These are phyloP conservation scores for Fraxinus pennsylvanica DNA, from an alignment of 257 asterid genomes.

Conservation along the genomic window DNA sequence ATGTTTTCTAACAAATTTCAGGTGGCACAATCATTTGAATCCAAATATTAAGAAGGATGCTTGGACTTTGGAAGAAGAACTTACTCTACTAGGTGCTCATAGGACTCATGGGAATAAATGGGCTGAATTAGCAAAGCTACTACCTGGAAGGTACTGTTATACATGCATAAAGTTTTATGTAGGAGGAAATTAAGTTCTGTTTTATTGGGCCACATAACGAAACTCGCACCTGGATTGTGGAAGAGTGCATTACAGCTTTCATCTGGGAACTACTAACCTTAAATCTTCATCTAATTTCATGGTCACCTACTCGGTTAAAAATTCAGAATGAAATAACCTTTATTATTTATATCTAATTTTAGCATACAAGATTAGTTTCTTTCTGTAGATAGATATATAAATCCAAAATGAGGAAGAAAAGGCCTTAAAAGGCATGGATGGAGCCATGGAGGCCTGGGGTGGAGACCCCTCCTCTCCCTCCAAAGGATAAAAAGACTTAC, in stretches of 20 bases:
- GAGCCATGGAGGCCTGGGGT: neutral
- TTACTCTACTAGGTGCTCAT: conserved; percentile 81
- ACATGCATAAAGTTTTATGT: conserved; percentile 3
- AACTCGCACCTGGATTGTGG: conserved; percentile 7
- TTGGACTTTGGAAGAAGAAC: conserved; percentile 96
- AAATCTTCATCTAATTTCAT: neutral
- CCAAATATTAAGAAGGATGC: conserved; percentile 94
- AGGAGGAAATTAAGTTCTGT: conserved; percentile 18
- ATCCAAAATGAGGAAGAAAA: conserved; percentile 10
- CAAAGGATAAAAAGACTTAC: neutral
- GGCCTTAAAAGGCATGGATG: neutral
- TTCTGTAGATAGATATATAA: conserved; percentile 10
- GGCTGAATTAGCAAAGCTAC: conserved; percentile 97
- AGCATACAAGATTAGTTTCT: neutral
- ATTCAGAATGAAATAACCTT: neutral
- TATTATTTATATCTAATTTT: neutral
- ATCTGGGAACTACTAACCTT: neutral
- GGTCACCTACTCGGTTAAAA: neutral
- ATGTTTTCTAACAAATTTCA: conserved; percentile 32
- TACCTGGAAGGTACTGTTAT: conserved; percentile 84
- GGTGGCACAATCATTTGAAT: conserved; percentile 99
- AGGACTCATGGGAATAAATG: conserved; percentile 87
- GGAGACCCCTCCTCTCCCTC: no score
- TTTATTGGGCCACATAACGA: conserved; percentile 9
- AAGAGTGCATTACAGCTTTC: conserved; percentile 1